phyloP scores from a whole-genome alignment of 2,329 filamentous ascomycete genomes.

The Monilinia fructicola region DNA sequence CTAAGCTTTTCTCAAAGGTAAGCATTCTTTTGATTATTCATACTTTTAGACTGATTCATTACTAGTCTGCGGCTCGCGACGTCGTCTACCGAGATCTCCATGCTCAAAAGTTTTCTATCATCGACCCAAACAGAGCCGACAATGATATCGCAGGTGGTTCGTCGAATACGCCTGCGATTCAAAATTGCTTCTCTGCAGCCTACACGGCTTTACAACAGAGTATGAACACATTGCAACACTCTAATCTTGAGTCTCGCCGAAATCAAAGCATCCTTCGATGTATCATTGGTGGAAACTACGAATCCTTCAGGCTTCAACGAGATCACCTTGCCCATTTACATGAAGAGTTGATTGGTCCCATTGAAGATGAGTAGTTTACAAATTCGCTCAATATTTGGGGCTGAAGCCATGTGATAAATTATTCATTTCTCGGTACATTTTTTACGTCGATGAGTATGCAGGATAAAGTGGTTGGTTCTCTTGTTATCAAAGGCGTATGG shows the following conservation, averaged over 20 bases:
- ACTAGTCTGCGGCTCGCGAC: conserved; percentile 29
- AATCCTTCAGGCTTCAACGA: conserved; percentile 68
- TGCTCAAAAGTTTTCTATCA: conserved; percentile 72
- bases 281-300: conserved; percentile 77
- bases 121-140: conserved; percentile 80
- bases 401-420: conserved; percentile 1
- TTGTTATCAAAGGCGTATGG: conserved; percentile 20
- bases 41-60: conserved; percentile 15
- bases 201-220: conserved; percentile 56
- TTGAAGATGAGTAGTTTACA: conserved; percentile 24
- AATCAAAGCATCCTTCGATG: conserved; percentile 59
- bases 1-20: conserved; percentile 76
- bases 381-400: neutral
- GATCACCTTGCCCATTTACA: conserved; percentile 45
- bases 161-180: conserved; percentile 64
- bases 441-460: conserved; percentile 13
- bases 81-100: conserved; percentile 53
- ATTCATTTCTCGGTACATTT: neutral
- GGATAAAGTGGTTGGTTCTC: conserved; percentile 5
- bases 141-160: conserved; percentile 94
- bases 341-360: conserved; percentile 34
- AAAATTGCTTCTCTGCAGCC: conserved; percentile 68
- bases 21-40: conserved; percentile 32
- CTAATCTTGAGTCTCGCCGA: conserved; percentile 34
- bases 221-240: conserved; percentile 52